These are phyloP conservation scores for Cladosporium austrohemisphaericum DNA, from an alignment of 2,329 filamentous ascomycete genomes.

Conservation along the genomic window DNA sequence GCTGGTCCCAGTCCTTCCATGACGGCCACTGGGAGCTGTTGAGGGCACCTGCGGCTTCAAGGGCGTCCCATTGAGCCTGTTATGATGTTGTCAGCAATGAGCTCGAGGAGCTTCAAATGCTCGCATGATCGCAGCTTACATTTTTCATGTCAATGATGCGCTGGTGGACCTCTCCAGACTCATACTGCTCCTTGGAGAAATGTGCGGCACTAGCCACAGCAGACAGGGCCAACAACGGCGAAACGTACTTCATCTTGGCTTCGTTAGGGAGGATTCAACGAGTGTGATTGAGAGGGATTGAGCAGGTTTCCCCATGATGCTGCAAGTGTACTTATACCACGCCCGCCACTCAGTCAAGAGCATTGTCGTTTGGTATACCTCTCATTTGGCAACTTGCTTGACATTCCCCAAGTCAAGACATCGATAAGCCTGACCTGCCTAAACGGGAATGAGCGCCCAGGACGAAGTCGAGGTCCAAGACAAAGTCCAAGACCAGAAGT, in stretches of 20 bases:
- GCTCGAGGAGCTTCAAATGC: neutral
- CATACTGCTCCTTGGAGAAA: slow-evolving; percentile 34
- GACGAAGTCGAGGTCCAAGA: neutral
- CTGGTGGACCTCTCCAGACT: slow-evolving; percentile 38
- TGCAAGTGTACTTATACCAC: neutral
- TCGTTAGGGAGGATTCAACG: neutral
- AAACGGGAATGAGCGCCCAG: slow-evolving; percentile 14
- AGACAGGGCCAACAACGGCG: slow-evolving; percentile 17
- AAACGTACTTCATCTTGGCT: slow-evolving; percentile 20
- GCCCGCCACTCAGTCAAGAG: no score
- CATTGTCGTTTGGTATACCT: no score
- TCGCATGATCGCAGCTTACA: slow-evolving; percentile 5
- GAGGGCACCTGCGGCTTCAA: slow-evolving; percentile 18
- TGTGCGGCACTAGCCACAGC: slow-evolving; percentile 17
- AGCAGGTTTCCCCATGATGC: neutral
- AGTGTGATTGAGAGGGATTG: neutral
- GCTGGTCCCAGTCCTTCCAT: slow-evolving; percentile 37
- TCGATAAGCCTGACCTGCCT: slow-evolving; percentile 11
- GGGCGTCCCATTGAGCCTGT: slow-evolving; percentile 25
- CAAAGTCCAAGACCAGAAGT: slow-evolving; percentile 1
- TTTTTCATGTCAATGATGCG: slow-evolving; percentile 35
- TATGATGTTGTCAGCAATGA: neutral
- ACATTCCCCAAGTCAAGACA: slow-evolving; percentile 14
- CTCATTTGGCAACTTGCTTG: no score
- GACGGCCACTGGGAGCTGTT: slow-evolving; percentile 20